These are phyloP conservation scores for Fibroporia radiculosa DNA, from an alignment of 768 basidiomycete genomes.

Conservation along the genomic window DNA sequence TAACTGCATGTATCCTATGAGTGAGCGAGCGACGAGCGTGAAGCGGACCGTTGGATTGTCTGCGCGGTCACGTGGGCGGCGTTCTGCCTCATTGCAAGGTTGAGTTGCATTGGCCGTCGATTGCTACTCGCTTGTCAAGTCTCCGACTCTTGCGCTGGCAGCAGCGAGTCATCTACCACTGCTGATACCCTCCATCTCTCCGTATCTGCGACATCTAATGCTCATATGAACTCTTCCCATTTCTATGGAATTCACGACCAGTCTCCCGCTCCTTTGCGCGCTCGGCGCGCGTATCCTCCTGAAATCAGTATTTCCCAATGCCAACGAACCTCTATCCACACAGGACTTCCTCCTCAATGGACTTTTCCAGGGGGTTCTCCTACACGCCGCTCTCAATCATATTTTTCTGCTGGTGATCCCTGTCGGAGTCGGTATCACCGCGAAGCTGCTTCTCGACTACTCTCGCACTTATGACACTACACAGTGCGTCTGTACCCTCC, in stretches of 20 bases:
- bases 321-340: conserved; percentile 33
- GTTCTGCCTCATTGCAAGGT: neutral
- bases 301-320: conserved; percentile 37
- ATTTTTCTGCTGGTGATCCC: conserved; percentile 45
- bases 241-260: conserved; percentile 42
- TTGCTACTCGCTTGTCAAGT: neutral
- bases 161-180: conserved; percentile 13
- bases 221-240: conserved; percentile 15
- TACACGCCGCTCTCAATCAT: conserved; percentile 58
- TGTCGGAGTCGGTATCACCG: conserved; percentile 49
- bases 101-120: too few relatives aligned
- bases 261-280: conserved; percentile 65
- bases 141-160: conserved; percentile 3
- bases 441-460: conserved; percentile 62
- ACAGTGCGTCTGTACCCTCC: conserved; percentile 49
- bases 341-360: conserved; percentile 61
- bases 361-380: conserved; percentile 67
- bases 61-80: neutral
- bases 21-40: too few relatives aligned
- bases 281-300: conserved; percentile 66
- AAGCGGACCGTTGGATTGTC: too few relatives aligned
- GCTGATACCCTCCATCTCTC: conserved; percentile 6
- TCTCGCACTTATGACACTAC: conserved; percentile 42
- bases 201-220: conserved; percentile 14
- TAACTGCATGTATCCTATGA: neutral